phyloP scores from a whole-genome alignment of 345 rosid species.

The Sonneratia alba region DNA sequence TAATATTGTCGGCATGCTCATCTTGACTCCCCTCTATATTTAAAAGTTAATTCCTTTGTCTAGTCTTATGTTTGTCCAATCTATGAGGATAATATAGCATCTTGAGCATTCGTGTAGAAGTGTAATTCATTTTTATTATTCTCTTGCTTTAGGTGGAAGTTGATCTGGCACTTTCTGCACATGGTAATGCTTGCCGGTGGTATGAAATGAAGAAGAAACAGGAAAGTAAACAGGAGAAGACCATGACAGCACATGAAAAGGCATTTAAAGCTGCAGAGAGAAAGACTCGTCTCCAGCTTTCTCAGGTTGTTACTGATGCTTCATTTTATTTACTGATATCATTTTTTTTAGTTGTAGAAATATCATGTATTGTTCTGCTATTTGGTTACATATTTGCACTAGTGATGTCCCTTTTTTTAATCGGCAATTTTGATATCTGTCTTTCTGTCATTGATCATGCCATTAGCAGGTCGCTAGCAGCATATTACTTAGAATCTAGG shows the following conservation, averaged over 20 bases:
- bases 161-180: conserved; percentile 91
- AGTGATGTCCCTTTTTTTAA: background rate
- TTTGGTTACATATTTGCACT: background rate
- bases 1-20: background rate
- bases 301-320: conserved; percentile 40
- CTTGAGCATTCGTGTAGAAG: background rate
- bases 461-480: background rate
- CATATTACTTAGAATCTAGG: background rate
- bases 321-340: background rate
- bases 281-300: conserved; percentile 86
- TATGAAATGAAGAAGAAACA: conserved; percentile 92
- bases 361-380: background rate
- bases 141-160: conserved; percentile 63
- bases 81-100: background rate
- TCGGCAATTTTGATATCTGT: background rate
- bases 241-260: conserved; percentile 82
- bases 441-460: background rate
- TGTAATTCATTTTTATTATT: background rate
- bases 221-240: conserved; percentile 91
- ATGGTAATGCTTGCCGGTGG: conserved; percentile 92
- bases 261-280: conserved; percentile 98
- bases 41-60: background rate
- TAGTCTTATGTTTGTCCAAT: background rate
- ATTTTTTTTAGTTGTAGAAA: background rate
- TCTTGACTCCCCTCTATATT: background rate